Evolutionary conservation across 1,284 basidiomycete species (phyloP).

Genomic region (Trichosporon asahii): DNA sequence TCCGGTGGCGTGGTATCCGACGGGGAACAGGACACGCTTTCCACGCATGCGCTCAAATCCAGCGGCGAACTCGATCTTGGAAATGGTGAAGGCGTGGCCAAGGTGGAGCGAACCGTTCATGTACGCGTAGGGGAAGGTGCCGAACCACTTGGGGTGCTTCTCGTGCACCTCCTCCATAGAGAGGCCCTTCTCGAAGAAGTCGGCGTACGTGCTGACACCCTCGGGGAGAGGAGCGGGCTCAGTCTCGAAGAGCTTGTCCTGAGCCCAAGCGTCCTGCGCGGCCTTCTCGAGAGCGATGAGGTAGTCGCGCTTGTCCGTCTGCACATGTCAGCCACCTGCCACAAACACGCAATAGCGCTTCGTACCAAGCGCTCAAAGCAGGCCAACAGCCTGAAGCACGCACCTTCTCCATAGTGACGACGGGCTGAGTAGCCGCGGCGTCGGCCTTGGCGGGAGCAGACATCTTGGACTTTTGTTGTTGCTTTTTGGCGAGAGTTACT

Average conservation of each 20-base stretch:
- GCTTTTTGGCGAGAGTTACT: not conserved
- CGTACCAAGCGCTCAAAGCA: not conserved
- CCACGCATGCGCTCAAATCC: conserved; percentile 96
- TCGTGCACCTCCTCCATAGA: conserved; percentile 53
- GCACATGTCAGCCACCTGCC: conserved; percentile 26
- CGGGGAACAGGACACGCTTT: conserved; percentile 89
- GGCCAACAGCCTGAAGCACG: not conserved
- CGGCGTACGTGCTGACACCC: conserved; percentile 61
- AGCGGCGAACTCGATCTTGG: conserved; percentile 95
- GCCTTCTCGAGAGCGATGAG: conserved; percentile 76
- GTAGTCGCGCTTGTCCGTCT: conserved; percentile 91
- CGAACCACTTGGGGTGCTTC: conserved; percentile 93
- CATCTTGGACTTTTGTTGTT: conserved; percentile 8
- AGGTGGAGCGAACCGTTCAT: conserved; percentile 98
- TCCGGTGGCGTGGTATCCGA: conserved; percentile 94
- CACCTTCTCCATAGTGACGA: conserved; percentile 50
- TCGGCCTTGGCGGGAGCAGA: conserved; percentile 26
- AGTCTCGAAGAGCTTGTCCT: conserved; percentile 66
- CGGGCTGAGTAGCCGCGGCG: conserved; percentile 37
- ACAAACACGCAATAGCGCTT: not conserved
- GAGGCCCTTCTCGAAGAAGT: conserved; percentile 54
- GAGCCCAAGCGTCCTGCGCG: conserved; percentile 76
- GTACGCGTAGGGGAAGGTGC: conserved; percentile 92
- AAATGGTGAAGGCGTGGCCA: conserved; percentile 97
- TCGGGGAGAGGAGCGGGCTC: conserved; percentile 71